phyloP scores from a whole-genome alignment of 192 early-diverging fungal species.

The Linderina pennispora region DNA sequence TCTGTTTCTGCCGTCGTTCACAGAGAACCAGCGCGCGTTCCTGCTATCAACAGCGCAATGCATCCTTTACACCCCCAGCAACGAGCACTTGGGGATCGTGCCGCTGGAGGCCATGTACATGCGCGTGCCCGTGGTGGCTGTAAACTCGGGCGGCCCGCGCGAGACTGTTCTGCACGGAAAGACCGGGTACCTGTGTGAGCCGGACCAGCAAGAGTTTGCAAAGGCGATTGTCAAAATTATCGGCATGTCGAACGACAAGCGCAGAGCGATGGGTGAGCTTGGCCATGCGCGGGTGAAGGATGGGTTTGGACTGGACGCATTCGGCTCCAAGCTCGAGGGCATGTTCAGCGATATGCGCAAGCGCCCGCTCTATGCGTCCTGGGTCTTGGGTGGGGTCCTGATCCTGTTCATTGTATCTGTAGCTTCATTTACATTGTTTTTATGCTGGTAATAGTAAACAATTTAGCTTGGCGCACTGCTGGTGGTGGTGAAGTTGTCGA shows the following conservation, averaged over 20 bases:
- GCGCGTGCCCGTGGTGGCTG: slow-evolving; percentile 79
- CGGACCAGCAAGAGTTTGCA: slow-evolving; percentile 58
- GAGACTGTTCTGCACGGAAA: slow-evolving; percentile 68
- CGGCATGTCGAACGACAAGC: slow-evolving; percentile 10
- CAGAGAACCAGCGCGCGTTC: slow-evolving; percentile 68
- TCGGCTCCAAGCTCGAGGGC: slow-evolving; percentile 62
- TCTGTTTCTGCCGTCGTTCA: slow-evolving; percentile 85
- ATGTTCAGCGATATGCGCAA: slow-evolving; percentile 47
- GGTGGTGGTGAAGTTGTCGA: slow-evolving; percentile 13
- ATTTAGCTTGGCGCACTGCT: not conserved
- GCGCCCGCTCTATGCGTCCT: slow-evolving; percentile 13
- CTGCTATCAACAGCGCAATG: slow-evolving; percentile 57
- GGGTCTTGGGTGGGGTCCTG: slow-evolving; percentile 28
- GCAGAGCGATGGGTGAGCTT: slow-evolving; percentile 54
- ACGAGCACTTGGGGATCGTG: slow-evolving; percentile 97
- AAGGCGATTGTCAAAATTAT: slow-evolving; percentile 53
- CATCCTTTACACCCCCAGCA: slow-evolving; percentile 84
- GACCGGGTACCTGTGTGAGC: slow-evolving; percentile 74
- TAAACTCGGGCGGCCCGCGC: slow-evolving; percentile 77
- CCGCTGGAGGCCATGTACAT: slow-evolving; percentile 95
- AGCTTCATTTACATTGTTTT: slow-evolving; percentile 2
- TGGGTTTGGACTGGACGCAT: slow-evolving; percentile 60
- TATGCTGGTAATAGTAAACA: slow-evolving; percentile 2
- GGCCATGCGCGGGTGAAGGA: slow-evolving; percentile 57
- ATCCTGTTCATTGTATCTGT: slow-evolving; percentile 28